These are phyloP conservation scores for Xylariales sp. DNA, from an alignment of 2,329 filamentous ascomycete species.

Conservation along the genomic window DNA sequence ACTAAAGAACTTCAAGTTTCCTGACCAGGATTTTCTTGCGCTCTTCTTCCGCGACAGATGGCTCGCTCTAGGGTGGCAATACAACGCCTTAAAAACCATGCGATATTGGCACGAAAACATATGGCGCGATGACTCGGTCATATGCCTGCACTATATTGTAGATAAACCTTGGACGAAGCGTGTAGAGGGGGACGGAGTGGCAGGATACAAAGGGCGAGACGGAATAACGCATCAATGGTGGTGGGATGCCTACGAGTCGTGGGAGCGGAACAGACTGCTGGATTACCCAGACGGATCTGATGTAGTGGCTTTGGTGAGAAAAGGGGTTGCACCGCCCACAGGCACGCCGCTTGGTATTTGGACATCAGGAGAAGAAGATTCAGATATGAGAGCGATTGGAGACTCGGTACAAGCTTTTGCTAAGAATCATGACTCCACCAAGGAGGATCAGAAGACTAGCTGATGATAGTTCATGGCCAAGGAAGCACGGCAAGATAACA, in stretches of 20 bases:
- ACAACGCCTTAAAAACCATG: conserved; percentile 50
- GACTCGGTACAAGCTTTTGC: conserved; percentile 14
- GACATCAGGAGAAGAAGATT: conserved; percentile 8
- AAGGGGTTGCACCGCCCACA: conserved; percentile 12
- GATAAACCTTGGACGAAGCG: conserved; percentile 50
- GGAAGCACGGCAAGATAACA: no score
- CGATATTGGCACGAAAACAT: conserved; percentile 46
- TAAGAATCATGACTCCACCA: no score
- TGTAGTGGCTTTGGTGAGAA: conserved; percentile 11
- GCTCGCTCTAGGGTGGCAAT: conserved; percentile 41
- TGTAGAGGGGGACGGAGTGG: conserved; percentile 34
- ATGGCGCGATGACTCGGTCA: conserved; percentile 44
- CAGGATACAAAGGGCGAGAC: conserved; percentile 45
- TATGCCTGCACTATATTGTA: conserved; percentile 48
- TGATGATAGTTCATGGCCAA: no score
- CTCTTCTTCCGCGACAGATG: conserved; percentile 41
- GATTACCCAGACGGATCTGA: not conserved
- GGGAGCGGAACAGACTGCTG: conserved; percentile 23
- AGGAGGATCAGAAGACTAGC: no score
- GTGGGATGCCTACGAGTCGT: conserved; percentile 42
- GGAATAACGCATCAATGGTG: conserved; percentile 48
- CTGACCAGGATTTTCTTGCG: conserved; percentile 49
- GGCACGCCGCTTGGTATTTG: conserved; percentile 1
- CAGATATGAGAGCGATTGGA: conserved; percentile 13
- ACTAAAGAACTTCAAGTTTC: conserved; percentile 42